Base-by-base conservation (phyloP, 2,329 filamentous ascomycete genomes). In the Colletotrichum australisinense region DNA sequence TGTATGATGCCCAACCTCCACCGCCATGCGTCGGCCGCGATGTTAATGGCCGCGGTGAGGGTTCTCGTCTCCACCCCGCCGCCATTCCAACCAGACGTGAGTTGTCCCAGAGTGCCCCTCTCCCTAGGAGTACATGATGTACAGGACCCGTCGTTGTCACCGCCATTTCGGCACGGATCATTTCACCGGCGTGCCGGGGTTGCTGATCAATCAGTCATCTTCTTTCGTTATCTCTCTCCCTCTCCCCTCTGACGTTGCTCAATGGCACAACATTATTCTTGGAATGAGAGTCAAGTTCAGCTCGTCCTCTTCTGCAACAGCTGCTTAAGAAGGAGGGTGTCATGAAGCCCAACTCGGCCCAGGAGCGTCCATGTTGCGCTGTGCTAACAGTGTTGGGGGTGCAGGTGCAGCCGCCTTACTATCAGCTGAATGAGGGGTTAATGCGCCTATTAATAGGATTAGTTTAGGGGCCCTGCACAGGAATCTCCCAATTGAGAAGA, bases 1-100 rank as follows among this genome's bases (percentile, higher is more conserved):
- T 70, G 60, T 73, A 59, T 66, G 71, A 73, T 73, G 71, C 71
- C 71, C 71, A 73, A 73, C 71, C 71, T 73, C 71, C 71, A 73
- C 71, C 67, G 71, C 71, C 71, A 73, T 73, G 71, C 71, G 71
- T 73, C 71, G 56, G 56, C 71, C 35, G 30, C 68, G 66, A 60
- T 60, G 60, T 64, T 32, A 73, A 73, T 73, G 70, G 70, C 42
- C 55, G 66, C 67, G 59, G 63, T 70, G 59, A 53, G 59, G 59
- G 24, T 69, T 56, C 26, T 28, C 12, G 67, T 62, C 67, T 24
- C 71, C 71, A 73, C 71, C 56, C 42, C 46, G 67, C 67, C 67
- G 55, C 59, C 71, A 52, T 73, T 66, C 38, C 71, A 60, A 32
- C 71, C 71, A 70, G 62, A 73, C 60, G 38, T 70, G 67, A 70